Evolutionary conservation across 2,329 filamentous ascomycete genomes (phyloP), one percentile per base, ranked within the genome.

Genomic region (Colletotrichum caudatum): DNA sequence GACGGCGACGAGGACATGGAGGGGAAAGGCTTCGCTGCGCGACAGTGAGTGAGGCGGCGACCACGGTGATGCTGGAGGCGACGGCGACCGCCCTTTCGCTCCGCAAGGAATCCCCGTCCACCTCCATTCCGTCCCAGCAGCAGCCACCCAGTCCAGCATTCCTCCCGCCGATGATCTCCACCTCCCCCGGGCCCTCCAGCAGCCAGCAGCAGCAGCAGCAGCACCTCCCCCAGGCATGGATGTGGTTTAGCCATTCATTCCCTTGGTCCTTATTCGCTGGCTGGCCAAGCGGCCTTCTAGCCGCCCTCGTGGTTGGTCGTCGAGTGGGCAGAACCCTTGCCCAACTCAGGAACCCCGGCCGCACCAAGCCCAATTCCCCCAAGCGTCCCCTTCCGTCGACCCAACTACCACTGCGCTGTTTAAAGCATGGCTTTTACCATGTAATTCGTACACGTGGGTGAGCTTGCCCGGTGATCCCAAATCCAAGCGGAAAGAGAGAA

Each of bases 41-140:
- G 39, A 66, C 23, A 39, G 16, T 33, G 29, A 41, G 37, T 26
- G 46, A 67, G 64, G 64, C 68, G 64, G 64, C 68, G 68, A 51
- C 68, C 62, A 58, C 29, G 33, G 58, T 51, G 64, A 66, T 44
- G 64, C 58, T 65, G 58, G 58, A 53, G 64, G 69, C 57, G 69
- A 59, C 58, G 64, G 69, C 64, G 69, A 71, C 69, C 69, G 69
- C 69, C 69, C 64, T 71, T 71, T 71, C 46, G 37, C 64, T 11
- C 51, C 63, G 58, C 68, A 71, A 67, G 69, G 64, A 71, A 68
- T 29, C 51, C 69, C 69, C 68, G 44, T 41, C 69, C 26, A 37
- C 41, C 50, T 64, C 26, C 44, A 29, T 58, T 44, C 20, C 33
- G 12, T 26, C n/a, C 46, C 33, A 61, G 23, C 48, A 51, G 48